A percentile compares a stretch with the other conserved stretches of the same genome.
These are phyloP conservation scores for Solanum chiquidenum DNA, from an alignment of 257 asterid genomes.

Conservation along the genomic window DNA sequence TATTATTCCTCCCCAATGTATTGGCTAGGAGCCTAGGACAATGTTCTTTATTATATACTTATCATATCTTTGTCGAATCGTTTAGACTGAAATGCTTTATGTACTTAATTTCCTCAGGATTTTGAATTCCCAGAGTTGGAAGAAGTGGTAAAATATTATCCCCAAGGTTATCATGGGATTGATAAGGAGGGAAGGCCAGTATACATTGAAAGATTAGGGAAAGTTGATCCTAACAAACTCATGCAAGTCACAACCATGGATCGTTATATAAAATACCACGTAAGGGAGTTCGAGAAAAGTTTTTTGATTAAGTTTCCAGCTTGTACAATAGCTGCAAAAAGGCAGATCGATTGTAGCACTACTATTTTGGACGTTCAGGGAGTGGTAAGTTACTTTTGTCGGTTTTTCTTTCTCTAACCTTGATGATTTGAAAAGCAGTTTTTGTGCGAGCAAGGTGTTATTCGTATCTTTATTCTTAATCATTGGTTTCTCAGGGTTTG, in stretches of 20 bases:
- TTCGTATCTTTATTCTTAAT: background rate
- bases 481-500: conserved; percentile 46
- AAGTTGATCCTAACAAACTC: conserved; percentile 73
- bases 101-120: conserved; percentile 38
- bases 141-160: conserved; percentile 79
- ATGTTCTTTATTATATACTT: background rate
- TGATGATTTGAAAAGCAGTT: background rate
- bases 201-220: conserved; percentile 87
- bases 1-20: background rate
- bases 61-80: background rate
- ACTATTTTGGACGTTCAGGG: conserved; percentile 98
- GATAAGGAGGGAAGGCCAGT: conserved; percentile 95
- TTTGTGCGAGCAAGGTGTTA: background rate
- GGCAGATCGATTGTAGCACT: conserved; percentile 90
- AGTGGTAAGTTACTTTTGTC: conserved; percentile 52
- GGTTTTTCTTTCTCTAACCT: background rate
- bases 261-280: conserved; percentile 78
- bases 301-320: conserved; percentile 87
- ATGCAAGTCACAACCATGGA: conserved; percentile 92
- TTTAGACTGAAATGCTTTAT: background rate
- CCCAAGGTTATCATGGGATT: conserved; percentile 95
- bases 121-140: conserved; percentile 69
- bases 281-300: conserved; percentile 73
- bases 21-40: background rate
- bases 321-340: conserved; percentile 90